phyloP scores from a whole-genome alignment of 257 asterid species.

The Schizonepeta tenuifolia region DNA sequence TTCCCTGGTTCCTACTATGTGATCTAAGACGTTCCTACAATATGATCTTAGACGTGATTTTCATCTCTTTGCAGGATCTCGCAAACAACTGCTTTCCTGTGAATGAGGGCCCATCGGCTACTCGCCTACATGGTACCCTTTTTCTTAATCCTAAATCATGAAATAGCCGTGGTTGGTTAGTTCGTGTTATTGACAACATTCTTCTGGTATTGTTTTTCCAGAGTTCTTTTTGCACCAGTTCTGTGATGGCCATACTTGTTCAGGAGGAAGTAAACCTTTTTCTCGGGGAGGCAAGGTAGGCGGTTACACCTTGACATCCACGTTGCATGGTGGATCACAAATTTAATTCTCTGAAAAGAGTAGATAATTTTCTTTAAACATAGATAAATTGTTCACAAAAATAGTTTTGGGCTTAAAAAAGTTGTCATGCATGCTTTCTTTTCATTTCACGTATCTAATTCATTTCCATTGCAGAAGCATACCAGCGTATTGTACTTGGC shows the following conservation, averaged over 20 bases:
- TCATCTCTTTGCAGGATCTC: slow-evolving; percentile 55
- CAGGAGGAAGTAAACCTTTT: slow-evolving; percentile 69
- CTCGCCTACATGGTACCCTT: slow-evolving; percentile 81
- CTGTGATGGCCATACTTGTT: slow-evolving; percentile 91
- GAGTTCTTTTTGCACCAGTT: slow-evolving; percentile 85
- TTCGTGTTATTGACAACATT: slow-evolving; percentile 24
- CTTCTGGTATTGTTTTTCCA: slow-evolving; percentile 42
- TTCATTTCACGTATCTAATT: slow-evolving; percentile 6
- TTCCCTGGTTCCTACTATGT: slow-evolving; percentile 11
- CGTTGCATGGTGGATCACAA: neutral
- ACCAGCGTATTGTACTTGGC: slow-evolving; percentile 69
- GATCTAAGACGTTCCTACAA: neutral
- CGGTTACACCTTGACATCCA: slow-evolving; percentile 8
- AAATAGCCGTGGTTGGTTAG: neutral
- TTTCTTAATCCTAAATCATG: slow-evolving; percentile 19
- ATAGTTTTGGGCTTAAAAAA: slow-evolving; percentile 5
- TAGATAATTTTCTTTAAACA: neutral
- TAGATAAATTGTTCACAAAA: slow-evolving; percentile 2
- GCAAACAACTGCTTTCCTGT: slow-evolving; percentile 47
- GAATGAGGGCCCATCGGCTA: slow-evolving; percentile 56
- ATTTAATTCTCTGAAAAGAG: neutral
- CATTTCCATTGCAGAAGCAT: slow-evolving; percentile 65
- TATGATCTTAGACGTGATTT: neutral
- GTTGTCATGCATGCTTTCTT: neutral
- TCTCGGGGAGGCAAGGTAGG: slow-evolving; percentile 87